Base-by-base conservation (phyloP, 1,139 yeast species). In the Candida albicans region DNA sequence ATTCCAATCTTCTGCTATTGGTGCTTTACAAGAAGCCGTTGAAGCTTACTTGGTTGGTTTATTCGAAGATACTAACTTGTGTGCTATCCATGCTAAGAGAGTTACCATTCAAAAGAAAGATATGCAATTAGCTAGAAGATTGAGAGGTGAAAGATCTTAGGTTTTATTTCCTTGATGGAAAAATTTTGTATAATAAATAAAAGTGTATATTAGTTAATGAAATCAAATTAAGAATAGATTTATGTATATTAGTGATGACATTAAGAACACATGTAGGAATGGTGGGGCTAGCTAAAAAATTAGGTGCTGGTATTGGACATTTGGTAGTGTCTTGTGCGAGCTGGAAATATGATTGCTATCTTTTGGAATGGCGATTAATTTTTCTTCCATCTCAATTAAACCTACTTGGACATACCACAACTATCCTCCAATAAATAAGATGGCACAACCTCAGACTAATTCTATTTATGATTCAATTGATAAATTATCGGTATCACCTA, bases 61-160 rank as follows among this genome's bases (percentile, higher is more conserved):
- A 63, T 87, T 87, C 60, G 96, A 91, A 81, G 98, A 90, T 79
- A 91, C 97, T 61, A 91, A 91, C 84, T 83, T 91, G 79, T 93
- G 97, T 78, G 97, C 98, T 62, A 89, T 93, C 65, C 98, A 91
- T 81, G 98, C 98, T 68, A 91, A 91, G 91, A 88, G 98, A 82
- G 97, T 91, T 66, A 91, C 98, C 58, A 91, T 91, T 75, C 97
- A 91, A 81, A 93, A 91, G 95, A 91, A 91, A 85, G 98, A 91
- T 74, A 90, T 91, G 73, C 96, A 90, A 77, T 86, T 91, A 70
- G 98, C 98, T 59, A 90, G 98, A 83, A 93, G 98, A 85, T 86
- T 91, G 72, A 90, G 98, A 81, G 98, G 98, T 73, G 98, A 85
- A 78, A 84, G 93, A 82, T 79, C 88, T 60, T 83, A 79, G 56